Base-by-base conservation (phyloP, 2,329 filamentous ascomycete genomes). In the Fusarium ramigenum region DNA sequence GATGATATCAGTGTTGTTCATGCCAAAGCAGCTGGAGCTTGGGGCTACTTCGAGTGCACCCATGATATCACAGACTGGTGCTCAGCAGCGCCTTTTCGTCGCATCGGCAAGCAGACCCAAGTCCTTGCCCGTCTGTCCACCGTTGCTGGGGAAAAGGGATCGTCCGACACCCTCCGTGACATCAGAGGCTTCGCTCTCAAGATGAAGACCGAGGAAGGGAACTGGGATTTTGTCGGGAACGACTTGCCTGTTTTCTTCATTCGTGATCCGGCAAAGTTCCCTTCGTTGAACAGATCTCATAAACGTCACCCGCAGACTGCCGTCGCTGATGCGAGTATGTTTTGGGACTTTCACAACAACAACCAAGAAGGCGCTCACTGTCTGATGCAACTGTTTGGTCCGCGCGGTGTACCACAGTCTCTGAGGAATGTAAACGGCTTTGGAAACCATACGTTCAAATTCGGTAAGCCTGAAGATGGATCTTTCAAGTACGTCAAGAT, bases 401-500 rank as follows among this genome's bases (percentile, higher is more conserved):
- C 62, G 5, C 28, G 46, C 0, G 58, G 57, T 12, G 40, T 65
- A 0, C 58, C 58, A 9, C 40, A 19, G 4, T 63, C 62, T 14
- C 46, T 65, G 2, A 50, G 16, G 8, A 63, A 65, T n/a, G 47
- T 47, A 0, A 65, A 54, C 2, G 47, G 62, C 4, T 65, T 65
- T 21, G 62, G 58, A 14, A 65, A 65, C 4, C 62, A 63, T 19
- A 65, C 62, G 0, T 65, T 65, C 19, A 65, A 62, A 4, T 65
- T 65, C 21, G 62, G 62, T 2, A 65, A 65, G 7, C 62, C 62
- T 2, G 46, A 62, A 23, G 57, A 65, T 40, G 62, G 47, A 11
- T 65, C 62, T 9, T 65, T 34, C 28, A 65, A 62, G 18, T 65
- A 62, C 16, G 62, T 65, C n/a, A 65, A 65, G 40, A 62, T 65